phyloP scores from a whole-genome alignment of 768 basidiomycete genomes.

The Mycena metata region DNA sequence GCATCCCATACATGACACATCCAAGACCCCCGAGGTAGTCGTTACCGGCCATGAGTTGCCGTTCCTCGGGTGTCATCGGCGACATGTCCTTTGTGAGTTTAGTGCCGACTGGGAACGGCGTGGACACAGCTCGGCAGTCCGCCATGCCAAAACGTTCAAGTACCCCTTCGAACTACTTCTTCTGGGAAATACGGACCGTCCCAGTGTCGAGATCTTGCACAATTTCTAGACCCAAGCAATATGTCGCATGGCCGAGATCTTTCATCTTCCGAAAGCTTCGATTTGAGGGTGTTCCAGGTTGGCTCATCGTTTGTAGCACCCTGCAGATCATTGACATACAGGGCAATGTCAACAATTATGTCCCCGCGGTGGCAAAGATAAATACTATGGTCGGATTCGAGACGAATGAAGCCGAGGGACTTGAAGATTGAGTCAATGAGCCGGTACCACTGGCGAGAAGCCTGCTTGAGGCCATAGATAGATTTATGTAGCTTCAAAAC shows the following conservation, averaged over 20 bases:
- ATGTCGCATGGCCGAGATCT: background rate
- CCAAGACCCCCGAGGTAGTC: background rate
- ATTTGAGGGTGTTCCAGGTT: background rate
- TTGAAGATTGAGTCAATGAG: background rate
- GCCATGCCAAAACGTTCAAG: slow-evolving; percentile 7
- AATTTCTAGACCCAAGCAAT: background rate
- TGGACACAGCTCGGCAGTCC: background rate
- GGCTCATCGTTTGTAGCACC: background rate
- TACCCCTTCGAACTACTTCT: background rate
- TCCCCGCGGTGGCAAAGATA: slow-evolving; percentile 3
- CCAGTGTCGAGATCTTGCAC: background rate
- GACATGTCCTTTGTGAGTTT: background rate
- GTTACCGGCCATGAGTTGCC: background rate
- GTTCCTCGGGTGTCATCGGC: background rate
- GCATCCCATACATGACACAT: slow-evolving; percentile 3
- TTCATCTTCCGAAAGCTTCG: slow-evolving; percentile 3
- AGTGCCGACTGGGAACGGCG: background rate
- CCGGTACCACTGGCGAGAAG: background rate
- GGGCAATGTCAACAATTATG: background rate
- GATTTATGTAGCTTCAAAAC: background rate
- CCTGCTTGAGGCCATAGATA: slow-evolving; percentile 6
- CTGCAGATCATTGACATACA: background rate
- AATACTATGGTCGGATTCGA: slow-evolving; percentile 3
- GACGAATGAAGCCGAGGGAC: background rate
- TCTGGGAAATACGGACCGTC: background rate